Evolutionary conservation across 768 basidiomycete species (phyloP).

Genomic region (Cystobasidiopsis lactophilus): DNA sequence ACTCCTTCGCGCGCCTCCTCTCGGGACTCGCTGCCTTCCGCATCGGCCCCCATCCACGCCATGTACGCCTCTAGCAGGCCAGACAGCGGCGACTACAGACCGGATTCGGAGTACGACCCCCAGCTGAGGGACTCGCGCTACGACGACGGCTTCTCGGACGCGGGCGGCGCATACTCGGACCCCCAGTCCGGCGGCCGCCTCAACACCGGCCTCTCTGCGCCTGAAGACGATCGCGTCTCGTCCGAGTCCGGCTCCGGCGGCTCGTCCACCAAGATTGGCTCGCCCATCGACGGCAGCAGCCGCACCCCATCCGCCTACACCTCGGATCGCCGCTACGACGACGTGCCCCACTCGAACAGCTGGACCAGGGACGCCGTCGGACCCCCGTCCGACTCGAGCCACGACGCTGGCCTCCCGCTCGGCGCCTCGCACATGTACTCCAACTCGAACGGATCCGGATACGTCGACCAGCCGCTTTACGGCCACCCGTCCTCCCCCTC

Average conservation of each 20-base stretch:
- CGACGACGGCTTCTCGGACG: neutral
- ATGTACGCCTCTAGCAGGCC: neutral
- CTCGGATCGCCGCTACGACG: slow-evolving; percentile 3
- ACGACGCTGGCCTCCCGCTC: slow-evolving; percentile 1
- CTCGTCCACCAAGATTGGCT: neutral
- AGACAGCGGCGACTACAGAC: neutral
- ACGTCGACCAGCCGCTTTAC: slow-evolving; percentile 11
- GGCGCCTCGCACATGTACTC: slow-evolving; percentile 6
- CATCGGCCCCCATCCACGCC: neutral
- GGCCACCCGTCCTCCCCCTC: slow-evolving; percentile 8
- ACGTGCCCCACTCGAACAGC: neutral
- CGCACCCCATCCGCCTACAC: neutral
- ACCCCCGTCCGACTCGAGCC: slow-evolving; percentile 4
- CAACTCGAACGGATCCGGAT: slow-evolving; percentile 1
- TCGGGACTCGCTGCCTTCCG: too few relatives aligned
- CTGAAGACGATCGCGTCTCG: neutral
- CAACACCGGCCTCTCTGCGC: neutral
- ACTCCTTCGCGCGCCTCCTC: too few relatives aligned
- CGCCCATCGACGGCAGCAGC: neutral
- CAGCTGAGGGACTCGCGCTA: neutral
- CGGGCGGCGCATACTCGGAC: neutral
- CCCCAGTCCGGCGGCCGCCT: neutral
- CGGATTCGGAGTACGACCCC: neutral
- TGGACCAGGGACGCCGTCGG: slow-evolving; percentile 6
- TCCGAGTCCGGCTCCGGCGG: neutral